Evolutionary conservation across 371 early-diverging fungal species (phyloP), one percentile per base, ranked within the genome.

Genomic region (Syncephalastrum monosporum): DNA sequence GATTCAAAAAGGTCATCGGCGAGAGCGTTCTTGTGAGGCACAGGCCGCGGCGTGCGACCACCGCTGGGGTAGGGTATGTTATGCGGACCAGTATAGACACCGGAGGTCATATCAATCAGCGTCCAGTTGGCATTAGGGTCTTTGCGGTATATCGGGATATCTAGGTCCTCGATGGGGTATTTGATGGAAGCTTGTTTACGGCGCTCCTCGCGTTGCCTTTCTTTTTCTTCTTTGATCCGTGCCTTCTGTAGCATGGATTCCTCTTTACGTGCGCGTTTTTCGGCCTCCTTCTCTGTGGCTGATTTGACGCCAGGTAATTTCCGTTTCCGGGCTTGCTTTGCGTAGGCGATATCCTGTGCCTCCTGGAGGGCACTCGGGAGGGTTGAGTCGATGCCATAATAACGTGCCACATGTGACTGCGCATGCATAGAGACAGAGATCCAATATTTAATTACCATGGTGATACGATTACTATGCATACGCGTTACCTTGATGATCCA

Each of bases 101-200:
- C 60, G 10, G 76, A 72, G 3, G 70, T 55, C 72, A 79, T 71
- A 49, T 79, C 76, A 14, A 75, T 53, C 45, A 79, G 50, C 5
- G 63, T 42, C 79, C 79, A 75, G 45, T 73, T 69, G n/a, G 59
- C 47, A 19, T 68, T 68, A 17, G 79, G 75, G 56, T 79, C 74
- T 54, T 75, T 78, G 42, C 79, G 65, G 53, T 78, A 78, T 14
- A 78, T 75, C 4, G 79, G 80, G 45, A 85, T 50, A 55, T 83
- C 81, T 42, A 86, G 54, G 60, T 86, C 86, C 53, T 86, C 86
- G 14, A 84, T 70, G 7, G 86, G 86, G 58, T 82, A 86, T 62
- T 84, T 84, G 51, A 86, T 70, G 4, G 71, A 65, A 42, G 68
- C 68, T 64, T 69, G 75, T 25, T 61, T 77, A 53, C 60, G 69